Percentiles rank a stretch among this genome's conserved stretches.
phyloP scores from a whole-genome alignment of 1,139 yeast genomes.

The Suhomyces choctaworum region DNA sequence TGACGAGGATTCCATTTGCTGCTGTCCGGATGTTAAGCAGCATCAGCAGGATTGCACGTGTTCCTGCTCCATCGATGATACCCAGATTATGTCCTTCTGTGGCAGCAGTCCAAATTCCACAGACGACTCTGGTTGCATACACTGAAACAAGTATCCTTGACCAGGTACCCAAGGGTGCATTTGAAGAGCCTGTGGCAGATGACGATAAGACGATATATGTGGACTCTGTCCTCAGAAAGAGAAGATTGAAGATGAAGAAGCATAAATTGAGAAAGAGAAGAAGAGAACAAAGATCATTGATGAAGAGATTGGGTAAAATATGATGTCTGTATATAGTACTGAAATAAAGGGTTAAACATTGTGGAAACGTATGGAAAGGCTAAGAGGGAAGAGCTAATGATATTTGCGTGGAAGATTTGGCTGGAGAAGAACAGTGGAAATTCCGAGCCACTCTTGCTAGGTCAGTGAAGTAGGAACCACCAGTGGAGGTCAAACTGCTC shows the following conservation, averaged over 20 bases:
- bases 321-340: constrained; percentile 10
- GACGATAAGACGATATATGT: constrained; percentile 34
- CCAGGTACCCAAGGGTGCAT: constrained; percentile 8
- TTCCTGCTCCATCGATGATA: constrained; percentile 1
- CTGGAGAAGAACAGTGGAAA: no score
- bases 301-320: constrained; percentile 55
- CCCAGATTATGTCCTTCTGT: constrained; percentile 9
- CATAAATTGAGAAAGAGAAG: constrained; percentile 74
- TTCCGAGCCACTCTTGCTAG: no score
- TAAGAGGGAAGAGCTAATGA: no score
- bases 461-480: no score
- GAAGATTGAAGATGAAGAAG: constrained; percentile 72
- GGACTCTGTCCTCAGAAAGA: constrained; percentile 67
- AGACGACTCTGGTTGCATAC: constrained; percentile 4
- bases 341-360: no score
- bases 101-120: constrained; percentile 1
- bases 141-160: constrained; percentile 9
- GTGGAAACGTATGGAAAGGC: neutral
- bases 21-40: constrained; percentile 10
- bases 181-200: constrained; percentile 2
- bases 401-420: no score
- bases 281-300: constrained; percentile 59
- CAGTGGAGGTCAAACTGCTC: no score
- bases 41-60: constrained; percentile 4
- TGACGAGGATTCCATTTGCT: constrained; percentile 5